Evolutionary conservation across 768 basidiomycete genomes (phyloP), one percentile per base, ranked within the genome.

Genomic region (Ephemerocybe angulata): DNA sequence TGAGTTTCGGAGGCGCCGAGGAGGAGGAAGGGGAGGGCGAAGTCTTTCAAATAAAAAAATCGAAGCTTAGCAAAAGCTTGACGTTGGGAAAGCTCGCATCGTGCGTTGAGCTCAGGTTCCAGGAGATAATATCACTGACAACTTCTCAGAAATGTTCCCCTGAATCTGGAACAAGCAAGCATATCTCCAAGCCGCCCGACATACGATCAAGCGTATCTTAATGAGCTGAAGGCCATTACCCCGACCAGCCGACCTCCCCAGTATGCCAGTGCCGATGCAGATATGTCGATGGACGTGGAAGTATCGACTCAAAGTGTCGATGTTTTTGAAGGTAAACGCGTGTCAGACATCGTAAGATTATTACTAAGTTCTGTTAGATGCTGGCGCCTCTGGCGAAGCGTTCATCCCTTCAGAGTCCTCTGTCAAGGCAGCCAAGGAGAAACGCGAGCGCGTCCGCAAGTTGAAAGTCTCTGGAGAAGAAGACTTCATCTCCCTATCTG

Each of bases 31-130:
- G 74, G 11, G 79, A 77, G 35, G 82, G 77, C 7, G 85, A 90
- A 55, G 73, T 78, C 0, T 92, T 93, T 66, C 77, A 88, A 72
- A 73, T 93, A 17, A 93, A 91, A 67, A 93, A 90, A 70, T 90
- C 88, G 2, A 86, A 68, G 51, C 73, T 93, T 41, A 92, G 90
- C 62, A 73, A 75, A 57, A 88, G 87, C 60, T 64, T 89, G 58
- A 64, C 81, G 1, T 68, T 87, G 38, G 80, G 81, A 13, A 78
- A 73, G 44, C 79, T 79, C 66, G 75, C 84, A 50, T 72, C 80
- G 81, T 84, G 53, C 52, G 70, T 69, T 49, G 55, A 59, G 28
- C 17, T 29, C 28, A n/a, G 13, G n/a, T 35, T 44, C 38, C 27
- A 47, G 35, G 33, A 31, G 56, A 30, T 12, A 52, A 41, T 31